Evolutionary conservation across 352 stramenopile genomes (phyloP), one percentile per base, ranked within the genome.

Genomic region (Blastocystis sp.): DNA sequence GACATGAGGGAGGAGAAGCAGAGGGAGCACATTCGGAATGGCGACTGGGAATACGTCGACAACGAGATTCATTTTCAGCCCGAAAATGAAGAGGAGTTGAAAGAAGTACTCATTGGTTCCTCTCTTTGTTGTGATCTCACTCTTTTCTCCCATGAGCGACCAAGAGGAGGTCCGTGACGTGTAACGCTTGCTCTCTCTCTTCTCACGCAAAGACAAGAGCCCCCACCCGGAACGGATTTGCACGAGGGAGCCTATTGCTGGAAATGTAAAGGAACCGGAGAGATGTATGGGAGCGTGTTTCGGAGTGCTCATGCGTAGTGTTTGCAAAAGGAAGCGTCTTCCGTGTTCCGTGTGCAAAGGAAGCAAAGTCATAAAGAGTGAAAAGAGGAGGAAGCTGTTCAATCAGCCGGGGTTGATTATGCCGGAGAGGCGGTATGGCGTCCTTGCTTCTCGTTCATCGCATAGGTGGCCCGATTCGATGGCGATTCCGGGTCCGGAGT

Each of bases 21-120:
- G 31, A 26, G 50, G 39, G 74, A 85, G 55, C 65, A 85, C 37
- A 69, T 69, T 24, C 45, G 74, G 6, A 85, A 85, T 62, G 60
- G 60, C 29, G 60, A 67, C 31, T 85, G 69, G 24, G 74, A 85
- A 41, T 62, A 61, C 69, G 74, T 85, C 24, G 74, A 85, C 55
- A 85, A 85, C 37, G 74, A 85, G 16, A 85, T 85, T 39, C 74
- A 85, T 67, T 85, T 85, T 37, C 50, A 69, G n/a, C 74, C 74
- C 26, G 74, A 85, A 50, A 85, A 85, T 31, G 74, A 85, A 29
- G 31, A 66, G n/a, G 24, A 61, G 29, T 85, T 85, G 29, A 24
- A 69, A 13, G 59, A 70, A 69, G 31, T 41, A 24, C 29, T 74
- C 29, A 55, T 85, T 67, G 51, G 51, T 67, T 85, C 9, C 16